Evolutionary conservation across 495 filamentous ascomycete genomes (phyloP).

Genomic region (Pyrenula aspistea): DNA sequence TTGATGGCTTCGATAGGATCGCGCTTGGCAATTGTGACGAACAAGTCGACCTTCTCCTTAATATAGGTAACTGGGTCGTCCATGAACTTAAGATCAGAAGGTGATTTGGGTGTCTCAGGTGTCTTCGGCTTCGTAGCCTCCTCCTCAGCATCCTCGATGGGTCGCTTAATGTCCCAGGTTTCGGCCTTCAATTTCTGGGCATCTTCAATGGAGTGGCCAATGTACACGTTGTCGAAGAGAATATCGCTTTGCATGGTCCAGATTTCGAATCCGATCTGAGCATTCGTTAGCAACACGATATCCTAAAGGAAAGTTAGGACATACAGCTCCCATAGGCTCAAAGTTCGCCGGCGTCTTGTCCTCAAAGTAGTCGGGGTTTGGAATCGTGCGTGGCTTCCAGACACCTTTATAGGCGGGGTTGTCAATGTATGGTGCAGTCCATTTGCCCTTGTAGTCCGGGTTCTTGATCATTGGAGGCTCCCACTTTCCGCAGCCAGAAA

Average conservation of each 20-base stretch:
- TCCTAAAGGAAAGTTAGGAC: conserved; percentile 20
- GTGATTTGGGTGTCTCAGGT: conserved; percentile 48
- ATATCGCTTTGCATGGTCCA: conserved; percentile 99
- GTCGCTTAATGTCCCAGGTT: conserved; percentile 87
- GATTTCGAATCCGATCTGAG: conserved; percentile 89
- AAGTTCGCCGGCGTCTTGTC: conserved; percentile 95
- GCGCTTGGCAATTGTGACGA: conserved; percentile 71
- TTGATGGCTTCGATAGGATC: conserved; percentile 86
- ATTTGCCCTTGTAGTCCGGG: conserved; percentile 98
- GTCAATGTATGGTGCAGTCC: conserved; percentile 85
- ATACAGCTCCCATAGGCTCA: conserved; percentile 93
- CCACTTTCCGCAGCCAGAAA: conserved; percentile 92
- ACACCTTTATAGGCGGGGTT: conserved; percentile 98
- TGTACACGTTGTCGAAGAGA: conserved; percentile 99
- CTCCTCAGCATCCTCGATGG: conserved; percentile 73
- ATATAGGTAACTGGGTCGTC: conserved; percentile 86
- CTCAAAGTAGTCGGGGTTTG: conserved; percentile 95
- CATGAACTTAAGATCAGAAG: conserved; percentile 72
- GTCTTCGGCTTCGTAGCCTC: conserved; percentile 71
- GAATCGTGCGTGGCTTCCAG: conserved; percentile 91
- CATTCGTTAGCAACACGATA: conserved; percentile 8
- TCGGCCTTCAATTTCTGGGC: conserved; percentile 82
- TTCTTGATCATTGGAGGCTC: conserved; percentile 86
- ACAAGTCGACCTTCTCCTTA: conserved; percentile 83
- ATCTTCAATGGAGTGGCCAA: conserved; percentile 93